Conservation (phyloP, 2,329 filamentous ascomycete genomes). For the Thelonectria discophora region DNA sequence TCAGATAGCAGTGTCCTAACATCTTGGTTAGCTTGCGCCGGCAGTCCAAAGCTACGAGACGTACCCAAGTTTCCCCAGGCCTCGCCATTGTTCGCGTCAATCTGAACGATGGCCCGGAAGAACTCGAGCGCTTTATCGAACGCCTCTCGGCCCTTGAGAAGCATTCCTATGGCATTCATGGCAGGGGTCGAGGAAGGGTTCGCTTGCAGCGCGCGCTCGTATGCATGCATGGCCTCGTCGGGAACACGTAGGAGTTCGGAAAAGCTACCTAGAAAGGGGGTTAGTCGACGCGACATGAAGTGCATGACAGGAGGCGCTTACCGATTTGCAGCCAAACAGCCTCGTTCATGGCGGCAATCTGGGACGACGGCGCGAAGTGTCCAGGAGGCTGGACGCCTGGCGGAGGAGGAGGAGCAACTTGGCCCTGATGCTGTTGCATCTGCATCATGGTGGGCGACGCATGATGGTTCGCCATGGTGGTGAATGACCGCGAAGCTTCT, state of each 20-base stretch:
- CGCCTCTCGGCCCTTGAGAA: conserved; percentile 89
- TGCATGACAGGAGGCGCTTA: conserved; percentile 57
- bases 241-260: conserved; percentile 88
- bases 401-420: conserved; percentile 63
- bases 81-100: conserved; percentile 90
- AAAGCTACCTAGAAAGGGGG: conserved; percentile 72
- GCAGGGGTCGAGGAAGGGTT: conserved; percentile 89
- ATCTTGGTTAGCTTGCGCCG: conserved; percentile 29
- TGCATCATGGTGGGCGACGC: conserved; percentile 83
- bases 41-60: conserved; percentile 39
- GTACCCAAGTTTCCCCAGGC: conserved; percentile 94
- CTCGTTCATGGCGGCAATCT: conserved; percentile 83
- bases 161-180: conserved; percentile 93
- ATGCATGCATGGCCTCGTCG: conserved; percentile 88
- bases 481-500: conserved; percentile 37
- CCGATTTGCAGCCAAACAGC: conserved; percentile 91
- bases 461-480: conserved; percentile 78
- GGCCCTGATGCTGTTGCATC: conserved; percentile 69
- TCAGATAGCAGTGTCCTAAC: conserved; percentile 93
- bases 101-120: conserved; percentile 86
- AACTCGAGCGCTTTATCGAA: conserved; percentile 96
- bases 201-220: conserved; percentile 87
- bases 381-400: conserved; percentile 61
- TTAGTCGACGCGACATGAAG: conserved; percentile 32
- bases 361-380: conserved; percentile 74